Base-by-base conservation (phyloP, 1,284 basidiomycete species). In the Ustilago loliicola region DNA sequence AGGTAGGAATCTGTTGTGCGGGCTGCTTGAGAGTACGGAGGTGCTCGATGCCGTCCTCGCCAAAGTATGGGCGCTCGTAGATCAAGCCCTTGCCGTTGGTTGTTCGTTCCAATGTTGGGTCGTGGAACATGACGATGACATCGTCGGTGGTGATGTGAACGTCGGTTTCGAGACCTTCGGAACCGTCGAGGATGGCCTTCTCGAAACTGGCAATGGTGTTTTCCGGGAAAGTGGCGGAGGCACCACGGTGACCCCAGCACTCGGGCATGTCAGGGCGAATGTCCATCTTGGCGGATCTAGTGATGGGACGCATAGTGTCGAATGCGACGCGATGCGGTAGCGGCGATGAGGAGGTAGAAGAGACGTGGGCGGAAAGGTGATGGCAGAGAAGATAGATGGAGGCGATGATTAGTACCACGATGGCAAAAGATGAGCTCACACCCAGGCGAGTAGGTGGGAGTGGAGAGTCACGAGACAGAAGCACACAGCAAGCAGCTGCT, bases 111-210 rank as follows among this genome's bases (percentile, higher is more conserved):
- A 90, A 56, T 55, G 83, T 91, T 13, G 94, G 93, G 87, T 98
- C 96, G 87, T 98, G 95, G 88, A 96, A 97, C 94, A 98, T 95
- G 72, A 98, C 88, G 55, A 98, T 93, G 56, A 94, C 91, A 82
- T 92, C 89, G 88, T 98, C 96, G 78, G 90, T 88, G 58, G 96
- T 96, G 85, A 98, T 93, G 87, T 98, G 96, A 79, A 98, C 95
- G 90, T 98, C 96, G 95, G 90, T 66, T 68, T 86, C 85, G 42
- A 86, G 72, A 19, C 85, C 85, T 71, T 86, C 85, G 17, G 84
- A 80, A 34, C 85, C 85, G 53, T 86, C 85, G 29, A 67, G 51
- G 65, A 86, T 81, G 11, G 85, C 85, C 60, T 80, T 78, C 32
- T 82, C 84, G 69, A 86, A 86, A 25, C 82, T 84, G 36, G 80